Evolutionary conservation across 2,329 filamentous ascomycete genomes (phyloP).

Genomic region (Talaromyces sp.): DNA sequence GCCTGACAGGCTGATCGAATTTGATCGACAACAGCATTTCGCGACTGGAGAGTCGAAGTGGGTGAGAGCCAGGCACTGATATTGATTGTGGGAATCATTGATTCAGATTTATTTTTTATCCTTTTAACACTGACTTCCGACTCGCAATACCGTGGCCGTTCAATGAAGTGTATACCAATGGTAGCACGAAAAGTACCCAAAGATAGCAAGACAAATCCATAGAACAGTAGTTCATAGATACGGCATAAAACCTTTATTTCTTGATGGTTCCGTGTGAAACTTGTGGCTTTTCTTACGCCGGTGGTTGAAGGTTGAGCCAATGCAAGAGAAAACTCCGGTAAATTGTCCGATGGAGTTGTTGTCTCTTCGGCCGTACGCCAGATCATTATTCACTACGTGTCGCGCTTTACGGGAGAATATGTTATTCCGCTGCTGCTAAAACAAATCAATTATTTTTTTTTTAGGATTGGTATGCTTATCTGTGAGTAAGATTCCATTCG

Average conservation of each 20-base stretch:
- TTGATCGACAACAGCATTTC: not conserved
- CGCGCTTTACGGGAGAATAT: too few species aligned
- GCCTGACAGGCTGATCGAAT: not conserved
- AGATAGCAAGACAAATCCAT: too few species aligned
- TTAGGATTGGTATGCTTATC: not conserved
- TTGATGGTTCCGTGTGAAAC: too few species aligned
- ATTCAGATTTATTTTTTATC: too few species aligned
- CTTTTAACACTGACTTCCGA: not conserved
- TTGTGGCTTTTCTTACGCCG: not conserved
- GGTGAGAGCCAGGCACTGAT: not conserved
- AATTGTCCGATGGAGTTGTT: not conserved
- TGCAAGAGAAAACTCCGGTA: not conserved
- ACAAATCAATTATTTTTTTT: too few species aligned
- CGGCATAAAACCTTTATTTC: too few species aligned
- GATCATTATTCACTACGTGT: too few species aligned
- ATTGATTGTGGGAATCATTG: constrained; percentile 1
- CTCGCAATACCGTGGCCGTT: not conserved
- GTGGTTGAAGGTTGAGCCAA: not conserved
- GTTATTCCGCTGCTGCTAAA: not conserved
- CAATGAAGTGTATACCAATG: not conserved
- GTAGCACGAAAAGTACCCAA: too few species aligned
- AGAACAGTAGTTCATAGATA: too few species aligned
- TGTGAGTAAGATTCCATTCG: not conserved
- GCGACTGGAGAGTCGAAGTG: constrained; percentile 12
- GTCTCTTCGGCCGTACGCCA: not conserved